Conservation (phyloP, 192 early-diverging fungal species). For the Piromyces finnis region DNA sequence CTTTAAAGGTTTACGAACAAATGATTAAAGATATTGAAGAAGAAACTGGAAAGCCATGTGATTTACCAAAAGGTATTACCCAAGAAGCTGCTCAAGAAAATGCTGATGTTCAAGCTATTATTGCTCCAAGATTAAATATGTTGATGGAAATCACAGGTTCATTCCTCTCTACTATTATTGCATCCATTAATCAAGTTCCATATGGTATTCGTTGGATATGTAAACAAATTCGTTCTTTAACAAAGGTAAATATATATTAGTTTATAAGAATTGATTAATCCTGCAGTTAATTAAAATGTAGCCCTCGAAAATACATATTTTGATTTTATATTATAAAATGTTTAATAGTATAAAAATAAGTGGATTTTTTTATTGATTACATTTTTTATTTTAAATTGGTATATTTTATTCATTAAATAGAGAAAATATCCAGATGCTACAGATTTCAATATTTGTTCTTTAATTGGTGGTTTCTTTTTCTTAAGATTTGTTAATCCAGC, state of each 20-base stretch:
- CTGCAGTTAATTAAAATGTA: too few relatives aligned
- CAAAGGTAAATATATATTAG: constrained; percentile 22
- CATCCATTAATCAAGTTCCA: constrained; percentile 63
- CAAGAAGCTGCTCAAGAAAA: constrained; percentile 65
- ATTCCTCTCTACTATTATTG: constrained; percentile 74
- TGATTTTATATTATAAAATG: too few relatives aligned
- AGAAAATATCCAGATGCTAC: constrained; percentile 79
- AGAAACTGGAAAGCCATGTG: constrained; percentile 33
- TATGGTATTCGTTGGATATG: constrained; percentile 98
- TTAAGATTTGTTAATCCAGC: constrained; percentile 95
- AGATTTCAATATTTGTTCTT: constrained; percentile 73
- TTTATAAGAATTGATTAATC: too few relatives aligned
- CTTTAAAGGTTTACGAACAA: constrained; percentile 71
- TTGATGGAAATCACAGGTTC: constrained; percentile 70
- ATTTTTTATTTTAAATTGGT: constrained; percentile 3
- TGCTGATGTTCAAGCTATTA: constrained; percentile 66
- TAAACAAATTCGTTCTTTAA: constrained; percentile 86
- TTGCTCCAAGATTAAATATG: constrained; percentile 59
- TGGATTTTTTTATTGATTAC: too few relatives aligned
- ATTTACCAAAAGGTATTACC: constrained; percentile 59
- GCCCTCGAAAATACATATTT: too few relatives aligned
- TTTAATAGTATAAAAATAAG: too few relatives aligned
- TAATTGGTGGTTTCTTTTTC: constrained; percentile 95
- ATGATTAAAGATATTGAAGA: constrained; percentile 60
- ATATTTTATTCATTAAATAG: constrained; percentile 4